Conservation (phyloP, 2,329 filamentous ascomycete species). For the Nigrospora osmanthi region DNA sequence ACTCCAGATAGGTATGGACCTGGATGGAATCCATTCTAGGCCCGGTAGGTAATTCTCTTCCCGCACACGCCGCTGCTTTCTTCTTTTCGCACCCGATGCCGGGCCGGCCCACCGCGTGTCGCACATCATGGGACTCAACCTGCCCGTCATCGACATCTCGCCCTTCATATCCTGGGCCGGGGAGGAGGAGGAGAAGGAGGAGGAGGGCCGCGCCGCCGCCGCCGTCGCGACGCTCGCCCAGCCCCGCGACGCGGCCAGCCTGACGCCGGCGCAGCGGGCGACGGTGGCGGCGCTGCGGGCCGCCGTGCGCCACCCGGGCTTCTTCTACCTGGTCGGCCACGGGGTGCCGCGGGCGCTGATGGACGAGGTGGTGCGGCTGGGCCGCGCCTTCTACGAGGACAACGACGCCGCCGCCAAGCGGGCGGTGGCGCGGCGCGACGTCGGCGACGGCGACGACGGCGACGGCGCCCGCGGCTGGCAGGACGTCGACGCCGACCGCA, state of each 20-base stretch:
- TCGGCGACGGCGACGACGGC: neutral
- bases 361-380: neutral
- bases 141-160: slow-evolving; percentile 1
- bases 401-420: neutral
- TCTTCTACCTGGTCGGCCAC: slow-evolving; percentile 1
- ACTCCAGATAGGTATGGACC: too few species aligned
- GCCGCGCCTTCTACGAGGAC: neutral
- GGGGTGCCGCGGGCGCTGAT: neutral
- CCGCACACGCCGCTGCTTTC: too few species aligned
- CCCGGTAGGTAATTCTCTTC: too few species aligned
- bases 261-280: neutral
- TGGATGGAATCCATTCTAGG: too few species aligned
- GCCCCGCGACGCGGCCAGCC: neutral
- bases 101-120: too few species aligned
- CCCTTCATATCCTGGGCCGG: neutral
- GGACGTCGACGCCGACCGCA: slow-evolving; percentile 1
- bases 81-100: too few species aligned
- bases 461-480: slow-evolving; percentile 3
- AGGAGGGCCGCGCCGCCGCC: neutral
- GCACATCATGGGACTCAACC: neutral
- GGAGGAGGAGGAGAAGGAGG: neutral
- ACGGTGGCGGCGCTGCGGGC: neutral
- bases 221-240: neutral
- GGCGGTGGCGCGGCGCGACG: neutral
- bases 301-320: neutral